These are phyloP conservation scores for Plasmodium reichenowi DNA, from an alignment of 169 alveolate genomes.

Conservation along the genomic window DNA sequence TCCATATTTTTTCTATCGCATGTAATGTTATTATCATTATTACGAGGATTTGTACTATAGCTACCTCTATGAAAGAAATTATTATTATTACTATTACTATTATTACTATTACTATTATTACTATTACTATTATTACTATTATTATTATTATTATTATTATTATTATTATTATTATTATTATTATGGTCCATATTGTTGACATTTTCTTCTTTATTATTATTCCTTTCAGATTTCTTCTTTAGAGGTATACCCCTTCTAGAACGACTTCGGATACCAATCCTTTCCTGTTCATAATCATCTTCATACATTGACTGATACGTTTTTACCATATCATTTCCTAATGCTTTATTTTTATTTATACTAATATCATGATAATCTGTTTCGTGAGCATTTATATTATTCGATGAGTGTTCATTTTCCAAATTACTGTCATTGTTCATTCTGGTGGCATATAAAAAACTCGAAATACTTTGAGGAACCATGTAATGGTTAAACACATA, in stretches of 20 bases:
- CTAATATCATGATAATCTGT: conserved; percentile 23
- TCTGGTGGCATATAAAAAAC: conserved; percentile 65
- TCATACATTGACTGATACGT: conserved; percentile 24
- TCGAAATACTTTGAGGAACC: conserved; percentile 72
- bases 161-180: too few species aligned
- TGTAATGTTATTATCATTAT: conserved; percentile 2
- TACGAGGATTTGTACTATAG: neutral
- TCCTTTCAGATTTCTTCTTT: neutral
- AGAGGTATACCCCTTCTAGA: neutral
- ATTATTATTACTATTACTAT: too few species aligned
- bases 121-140: too few species aligned
- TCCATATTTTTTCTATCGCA: conserved; percentile 23
- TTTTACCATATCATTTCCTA: conserved; percentile 13
- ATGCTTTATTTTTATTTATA: conserved; percentile 9
- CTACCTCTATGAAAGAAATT: too few species aligned
- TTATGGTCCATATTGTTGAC: neutral
- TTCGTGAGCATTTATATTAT: conserved; percentile 10
- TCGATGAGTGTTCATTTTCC: conserved; percentile 4
- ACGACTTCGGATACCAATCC: too few species aligned
- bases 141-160: too few species aligned
- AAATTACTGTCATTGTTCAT: neutral
- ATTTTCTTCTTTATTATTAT: neutral
- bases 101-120: too few species aligned
- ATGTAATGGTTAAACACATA: conserved; percentile 73
- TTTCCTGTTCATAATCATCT: conserved; percentile 4